Conservation (phyloP, 2,329 filamentous ascomycete species). For the Lachnellula suecica region DNA sequence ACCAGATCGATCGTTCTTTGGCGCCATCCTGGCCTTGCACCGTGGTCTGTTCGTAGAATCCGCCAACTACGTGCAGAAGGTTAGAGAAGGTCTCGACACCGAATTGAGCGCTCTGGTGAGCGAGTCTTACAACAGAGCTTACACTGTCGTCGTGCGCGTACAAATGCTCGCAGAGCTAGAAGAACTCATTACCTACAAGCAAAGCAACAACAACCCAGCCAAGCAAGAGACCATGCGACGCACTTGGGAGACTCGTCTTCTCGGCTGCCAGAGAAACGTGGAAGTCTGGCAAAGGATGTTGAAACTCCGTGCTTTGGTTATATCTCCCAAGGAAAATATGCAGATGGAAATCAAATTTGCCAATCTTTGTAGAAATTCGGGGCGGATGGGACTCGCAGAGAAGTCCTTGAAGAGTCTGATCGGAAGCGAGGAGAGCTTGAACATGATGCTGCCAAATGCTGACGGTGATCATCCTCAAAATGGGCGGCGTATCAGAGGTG, state of each 20-base stretch:
- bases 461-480: conserved; percentile 21
- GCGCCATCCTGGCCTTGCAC: conserved; percentile 91
- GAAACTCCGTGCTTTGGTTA: conserved; percentile 88
- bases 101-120: conserved; percentile 95
- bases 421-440: conserved; percentile 63
- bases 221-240: conserved; percentile 88
- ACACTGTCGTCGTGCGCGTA: conserved; percentile 95
- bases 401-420: conserved; percentile 93
- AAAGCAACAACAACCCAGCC: conserved; percentile 73
- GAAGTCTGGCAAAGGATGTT: conserved; percentile 99
- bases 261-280: conserved; percentile 94
- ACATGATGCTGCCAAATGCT: conserved; percentile 54
- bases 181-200: conserved; percentile 97
- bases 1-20: conserved; percentile 95
- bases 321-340: conserved; percentile 88
- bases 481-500: conserved; percentile 15
- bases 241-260: conserved; percentile 94
- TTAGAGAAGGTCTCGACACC: conserved; percentile 89
- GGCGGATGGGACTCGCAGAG: conserved; percentile 90
- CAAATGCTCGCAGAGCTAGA: conserved; percentile 99
- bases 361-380: conserved; percentile 95
- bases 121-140: conserved; percentile 96
- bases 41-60: conserved; percentile 95
- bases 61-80: conserved; percentile 83
- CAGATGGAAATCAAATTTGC: conserved; percentile 99